Evolutionary conservation across 768 basidiomycete genomes (phyloP).

Genomic region (Pleurotus sapidus): DNA sequence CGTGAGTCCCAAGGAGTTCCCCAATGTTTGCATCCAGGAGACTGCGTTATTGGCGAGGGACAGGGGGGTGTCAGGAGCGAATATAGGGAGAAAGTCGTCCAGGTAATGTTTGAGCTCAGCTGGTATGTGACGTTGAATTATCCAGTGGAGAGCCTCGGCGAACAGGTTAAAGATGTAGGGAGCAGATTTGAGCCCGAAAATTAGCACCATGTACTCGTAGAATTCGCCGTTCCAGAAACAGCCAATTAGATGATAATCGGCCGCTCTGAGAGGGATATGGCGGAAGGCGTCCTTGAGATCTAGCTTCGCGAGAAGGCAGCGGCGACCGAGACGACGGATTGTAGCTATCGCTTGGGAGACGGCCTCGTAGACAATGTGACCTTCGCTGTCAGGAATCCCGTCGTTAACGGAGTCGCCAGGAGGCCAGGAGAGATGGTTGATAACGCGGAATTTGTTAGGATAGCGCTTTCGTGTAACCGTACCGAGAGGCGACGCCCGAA

Average conservation of each 20-base stretch:
- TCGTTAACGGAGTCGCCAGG: constrained; percentile 3
- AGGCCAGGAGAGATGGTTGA: constrained; percentile 8
- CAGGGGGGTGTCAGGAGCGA: neutral
- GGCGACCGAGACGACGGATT: neutral
- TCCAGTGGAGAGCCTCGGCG: no score
- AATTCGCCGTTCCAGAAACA: neutral
- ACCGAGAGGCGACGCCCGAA: no score
- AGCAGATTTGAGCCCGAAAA: constrained; percentile 35
- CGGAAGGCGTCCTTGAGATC: neutral
- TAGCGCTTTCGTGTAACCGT: no score
- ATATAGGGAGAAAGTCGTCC: no score
- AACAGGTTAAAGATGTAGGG: no score
- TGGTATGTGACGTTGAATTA: constrained; percentile 22
- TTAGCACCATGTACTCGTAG: constrained; percentile 8
- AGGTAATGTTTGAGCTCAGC: constrained; percentile 24
- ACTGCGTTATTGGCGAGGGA: constrained; percentile 14
- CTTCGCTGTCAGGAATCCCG: neutral
- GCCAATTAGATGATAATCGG: constrained; percentile 19
- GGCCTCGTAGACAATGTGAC: no score
- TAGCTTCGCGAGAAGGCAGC: neutral
- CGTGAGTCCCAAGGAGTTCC: constrained; percentile 22
- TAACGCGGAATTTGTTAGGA: no score
- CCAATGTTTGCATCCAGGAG: constrained; percentile 26
- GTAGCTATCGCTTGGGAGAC: no score
- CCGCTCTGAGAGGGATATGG: constrained; percentile 12